Base-by-base conservation (phyloP, 78 protist genomes). In the Bodo saltans region DNA sequence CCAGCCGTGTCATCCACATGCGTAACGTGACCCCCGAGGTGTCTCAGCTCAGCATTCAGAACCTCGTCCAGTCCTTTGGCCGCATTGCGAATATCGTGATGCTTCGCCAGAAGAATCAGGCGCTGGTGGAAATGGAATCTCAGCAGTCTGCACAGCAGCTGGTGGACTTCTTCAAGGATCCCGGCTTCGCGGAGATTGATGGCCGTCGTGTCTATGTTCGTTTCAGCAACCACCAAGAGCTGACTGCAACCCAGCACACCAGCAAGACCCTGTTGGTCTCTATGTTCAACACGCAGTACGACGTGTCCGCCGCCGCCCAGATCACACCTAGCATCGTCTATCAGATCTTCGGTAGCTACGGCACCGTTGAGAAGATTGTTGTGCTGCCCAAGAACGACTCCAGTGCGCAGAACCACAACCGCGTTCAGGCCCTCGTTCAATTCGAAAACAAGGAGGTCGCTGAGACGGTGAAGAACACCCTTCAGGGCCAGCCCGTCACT, bases 301-400 rank as follows among this genome's bases (percentile, higher is more conserved):
- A 76, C 69, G 35, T 76, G 32, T 76, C 81, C 37, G 35, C 40
- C 39, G 35, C 34, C 69, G 81, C 34, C 34, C 81, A 76, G 72
- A 68, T 76, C 40, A 76, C 81, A 42, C 81, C 81, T 2, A 68
- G 35, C 34, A 76, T 76, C 8, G 81, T 76, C 39, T 76, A 76
- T 38, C 81, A 71, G 75, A 76, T 76, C 69, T 76, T 76, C 81
- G 81, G 81, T 38, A 76, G 42, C 81, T 76, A 76, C 81, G 81
- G 81, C 40, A 47, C 38, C 69, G 81, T 76, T 1, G 81, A 76
- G 69, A 76, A 76, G 81, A 76, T 76, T 27, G 81, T 76, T 67
- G 81, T 76, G 35, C 81, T 76, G 40, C 81, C 81, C 41, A 76
- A 76, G 81, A 76, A 76, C 81, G 81, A 68, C 21, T 76, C 81